Base-by-base conservation (phyloP, 768 basidiomycete genomes). In the Pleurotus tuber-regium region DNA sequence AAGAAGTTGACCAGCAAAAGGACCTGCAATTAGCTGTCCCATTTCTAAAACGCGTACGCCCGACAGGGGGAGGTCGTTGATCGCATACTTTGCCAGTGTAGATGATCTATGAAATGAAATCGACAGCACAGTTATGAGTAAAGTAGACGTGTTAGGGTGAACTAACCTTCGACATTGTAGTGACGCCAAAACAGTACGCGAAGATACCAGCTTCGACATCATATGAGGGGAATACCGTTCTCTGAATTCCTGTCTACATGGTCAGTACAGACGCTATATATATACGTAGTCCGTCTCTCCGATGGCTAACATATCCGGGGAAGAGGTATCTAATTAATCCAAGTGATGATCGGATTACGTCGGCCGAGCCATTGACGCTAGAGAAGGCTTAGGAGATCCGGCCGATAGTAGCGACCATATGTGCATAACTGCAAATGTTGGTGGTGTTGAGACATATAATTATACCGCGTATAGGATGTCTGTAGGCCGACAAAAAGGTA, bases 11-110 rank as follows among this genome's bases (percentile, higher is more conserved):
- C 85, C 85, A 19, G 82, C 83, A 63, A 87, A 87, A 1, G 86
- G 85, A 8, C 86, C 86, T 1, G 86, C 84, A 52, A 87, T 84
- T 16, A 87, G 69, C 54, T 88, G 85, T 0, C 86, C 86, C 33
- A 88, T 68, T 58, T 88, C 86, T 5, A 87, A 67, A 5, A 87
- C 80, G 7, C 83, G 80, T 29, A 87, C 66, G 5, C 84, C 84
- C 4, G 79, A 69, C 9, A 87, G 71, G 0, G 85, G 85, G n/a
- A 80, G 75, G 11, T 77, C 66, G 47, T 65, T 60, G 47, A 53
- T 43, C 9, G 38, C 57, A 43, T 55, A 52, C 7, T 46, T 36
- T 2, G 53, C 49, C 23, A 57, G 58, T 3, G 61, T 49, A 10
- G 58, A 41, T 28, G n/a, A 47, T 50, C 53, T 57, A n/a, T n/a